These are phyloP conservation scores for Leptographium flavum DNA, from an alignment of 2,329 filamentous ascomycete genomes.

Conservation along the genomic window DNA sequence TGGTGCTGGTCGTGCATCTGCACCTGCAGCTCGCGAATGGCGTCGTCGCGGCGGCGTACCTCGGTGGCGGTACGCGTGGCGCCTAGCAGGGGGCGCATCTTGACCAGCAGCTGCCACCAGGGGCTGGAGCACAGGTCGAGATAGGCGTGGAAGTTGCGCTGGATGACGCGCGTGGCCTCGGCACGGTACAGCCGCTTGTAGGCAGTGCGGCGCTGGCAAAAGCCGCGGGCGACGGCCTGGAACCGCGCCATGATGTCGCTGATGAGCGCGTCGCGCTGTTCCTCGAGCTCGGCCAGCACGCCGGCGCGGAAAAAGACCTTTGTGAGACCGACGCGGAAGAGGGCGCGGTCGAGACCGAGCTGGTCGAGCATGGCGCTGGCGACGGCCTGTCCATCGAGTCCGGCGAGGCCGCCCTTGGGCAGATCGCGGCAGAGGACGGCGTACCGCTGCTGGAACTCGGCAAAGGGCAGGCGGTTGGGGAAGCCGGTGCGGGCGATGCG, in stretches of 20 bases:
- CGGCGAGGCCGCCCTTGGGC: constrained; percentile 24
- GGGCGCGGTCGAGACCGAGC: constrained; percentile 66
- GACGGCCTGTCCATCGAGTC: constrained; percentile 77
- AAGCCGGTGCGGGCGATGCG: constrained; percentile 94
- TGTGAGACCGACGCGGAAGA: constrained; percentile 87
- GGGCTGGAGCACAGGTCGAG: constrained; percentile 80
- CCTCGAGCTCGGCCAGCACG: constrained; percentile 90
- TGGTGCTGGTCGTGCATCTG: too few species aligned
- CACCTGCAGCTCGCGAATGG: constrained; percentile 74
- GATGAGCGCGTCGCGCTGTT: constrained; percentile 84
- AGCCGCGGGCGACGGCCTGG: constrained; percentile 83
- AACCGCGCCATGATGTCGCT: constrained; percentile 88
- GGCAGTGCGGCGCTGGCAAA: constrained; percentile 72
- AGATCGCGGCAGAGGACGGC: constrained; percentile 65
- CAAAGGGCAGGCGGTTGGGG: constrained; percentile 81
- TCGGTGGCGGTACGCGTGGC: constrained; percentile 84
- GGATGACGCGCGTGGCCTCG: constrained; percentile 88
- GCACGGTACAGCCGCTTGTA: constrained; percentile 90
- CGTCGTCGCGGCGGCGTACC: constrained; percentile 87
- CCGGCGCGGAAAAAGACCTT: constrained; percentile 98
- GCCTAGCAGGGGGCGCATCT: constrained; percentile 89
- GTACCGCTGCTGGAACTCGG: constrained; percentile 89
- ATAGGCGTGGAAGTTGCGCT: constrained; percentile 87
- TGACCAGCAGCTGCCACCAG: constrained; percentile 92
- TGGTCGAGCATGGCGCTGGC: constrained; percentile 81